A percentile compares a stretch with the other conserved stretches of the same genome.
Evolutionary conservation across 2,329 filamentous ascomycete species (phyloP).

Genomic region (Rutstroemia sp.): DNA sequence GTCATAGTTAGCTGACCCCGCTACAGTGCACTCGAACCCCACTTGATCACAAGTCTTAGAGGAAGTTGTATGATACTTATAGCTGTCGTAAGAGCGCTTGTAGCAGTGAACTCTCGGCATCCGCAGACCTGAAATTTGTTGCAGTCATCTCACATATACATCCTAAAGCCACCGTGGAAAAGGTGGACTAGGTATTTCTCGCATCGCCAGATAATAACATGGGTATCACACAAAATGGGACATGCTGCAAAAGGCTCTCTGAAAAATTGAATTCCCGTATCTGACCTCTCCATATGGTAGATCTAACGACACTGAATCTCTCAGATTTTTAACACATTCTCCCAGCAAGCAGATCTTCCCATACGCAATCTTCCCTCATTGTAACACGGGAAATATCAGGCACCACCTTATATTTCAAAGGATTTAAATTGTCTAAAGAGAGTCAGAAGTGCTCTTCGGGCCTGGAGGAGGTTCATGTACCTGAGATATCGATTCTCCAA

Average conservation of each 20-base stretch:
- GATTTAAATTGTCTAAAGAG: slow-evolving; percentile 4
- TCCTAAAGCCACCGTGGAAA: not conserved
- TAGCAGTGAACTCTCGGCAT: too few relatives aligned
- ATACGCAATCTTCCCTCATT: slow-evolving; percentile 10
- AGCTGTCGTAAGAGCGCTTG: too few relatives aligned
- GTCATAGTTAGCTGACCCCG: not conserved
- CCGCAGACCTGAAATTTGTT: not conserved
- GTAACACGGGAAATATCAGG: slow-evolving; percentile 9
- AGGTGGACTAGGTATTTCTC: not conserved
- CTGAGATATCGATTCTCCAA: slow-evolving; percentile 21
- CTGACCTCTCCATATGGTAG: not conserved
- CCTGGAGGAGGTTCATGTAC: not conserved
- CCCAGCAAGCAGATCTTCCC: slow-evolving; percentile 6
- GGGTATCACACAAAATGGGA: not conserved
- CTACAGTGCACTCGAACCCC: not conserved
- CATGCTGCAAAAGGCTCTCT: slow-evolving; percentile 1
- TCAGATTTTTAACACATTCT: slow-evolving; percentile 1
- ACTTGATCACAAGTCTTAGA: not conserved
- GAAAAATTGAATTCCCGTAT: slow-evolving; percentile 3
- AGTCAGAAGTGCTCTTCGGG: not conserved
- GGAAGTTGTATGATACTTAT: not conserved
- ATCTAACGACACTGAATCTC: slow-evolving; percentile 4
- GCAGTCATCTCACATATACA: not conserved
- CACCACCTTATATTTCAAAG: slow-evolving; percentile 6
- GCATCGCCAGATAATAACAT: not conserved